Evolutionary conservation across 805 yeast genomes (phyloP).

Genomic region (Sugiyamaella marilandica): DNA sequence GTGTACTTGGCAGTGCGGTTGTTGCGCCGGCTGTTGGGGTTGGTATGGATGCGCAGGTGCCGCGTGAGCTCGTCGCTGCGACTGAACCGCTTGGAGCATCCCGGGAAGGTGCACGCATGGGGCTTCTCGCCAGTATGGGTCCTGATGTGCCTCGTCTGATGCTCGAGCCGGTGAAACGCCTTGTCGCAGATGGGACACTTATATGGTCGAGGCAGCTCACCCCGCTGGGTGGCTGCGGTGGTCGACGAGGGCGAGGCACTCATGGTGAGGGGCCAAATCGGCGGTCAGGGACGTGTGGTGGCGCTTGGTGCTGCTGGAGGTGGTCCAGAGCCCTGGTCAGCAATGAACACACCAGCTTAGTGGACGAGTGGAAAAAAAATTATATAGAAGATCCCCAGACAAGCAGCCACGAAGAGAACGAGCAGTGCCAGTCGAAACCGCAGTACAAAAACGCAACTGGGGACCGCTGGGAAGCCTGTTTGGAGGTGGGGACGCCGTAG

Average conservation of each 20-base stretch:
- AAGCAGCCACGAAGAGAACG: background rate
- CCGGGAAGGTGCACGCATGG: conserved; percentile 75
- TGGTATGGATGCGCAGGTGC: conserved; percentile 71
- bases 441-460: no score
- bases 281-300: background rate
- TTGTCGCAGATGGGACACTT: conserved; percentile 79
- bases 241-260: conserved; percentile 6
- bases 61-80: conserved; percentile 83
- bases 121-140: conserved; percentile 95
- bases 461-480: no score
- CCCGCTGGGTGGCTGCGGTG: conserved; percentile 1
- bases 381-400: background rate
- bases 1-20: conserved; percentile 15
- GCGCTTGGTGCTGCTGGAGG: background rate
- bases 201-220: conserved; percentile 59
- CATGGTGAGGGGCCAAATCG: background rate
- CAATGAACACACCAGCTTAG: background rate
- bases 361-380: background rate
- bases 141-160: conserved; percentile 84
- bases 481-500: background rate
- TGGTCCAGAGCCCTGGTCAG: background rate
- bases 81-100: conserved; percentile 76
- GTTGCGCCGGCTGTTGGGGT: conserved; percentile 34
- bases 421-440: no score
- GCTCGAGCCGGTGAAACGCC: conserved; percentile 84